phyloP scores from a whole-genome alignment of 2,329 filamentous ascomycete genomes.

The Aspergillus chevalieri region DNA sequence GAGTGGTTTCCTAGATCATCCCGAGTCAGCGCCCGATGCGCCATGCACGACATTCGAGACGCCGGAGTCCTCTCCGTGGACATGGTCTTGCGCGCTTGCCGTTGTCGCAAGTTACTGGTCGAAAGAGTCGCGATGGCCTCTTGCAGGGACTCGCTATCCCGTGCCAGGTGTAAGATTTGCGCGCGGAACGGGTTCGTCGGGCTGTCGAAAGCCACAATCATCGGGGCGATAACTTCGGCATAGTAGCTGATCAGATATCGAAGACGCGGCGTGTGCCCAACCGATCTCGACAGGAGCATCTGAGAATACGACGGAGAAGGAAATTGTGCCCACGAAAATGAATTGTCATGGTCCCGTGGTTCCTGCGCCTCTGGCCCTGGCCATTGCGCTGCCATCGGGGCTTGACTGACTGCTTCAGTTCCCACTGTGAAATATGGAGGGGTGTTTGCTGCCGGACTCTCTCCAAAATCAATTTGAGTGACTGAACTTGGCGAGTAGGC shows the following conservation, averaged over 20 bases:
- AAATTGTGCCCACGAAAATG: constrained; percentile 13
- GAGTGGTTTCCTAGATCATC: constrained; percentile 36
- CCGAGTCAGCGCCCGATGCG: constrained; percentile 38
- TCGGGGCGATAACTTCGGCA: constrained; percentile 83
- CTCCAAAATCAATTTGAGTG: background rate
- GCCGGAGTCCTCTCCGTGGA: constrained; percentile 49
- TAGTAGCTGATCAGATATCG: constrained; percentile 91
- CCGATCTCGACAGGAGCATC: constrained; percentile 40
- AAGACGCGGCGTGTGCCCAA: constrained; percentile 66
- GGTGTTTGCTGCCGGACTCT: background rate
- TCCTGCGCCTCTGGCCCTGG: background rate
- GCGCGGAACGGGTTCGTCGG: constrained; percentile 79
- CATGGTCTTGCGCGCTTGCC: constrained; percentile 50
- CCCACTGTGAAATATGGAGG: background rate
- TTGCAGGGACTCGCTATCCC: constrained; percentile 73
- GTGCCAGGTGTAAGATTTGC: constrained; percentile 72
- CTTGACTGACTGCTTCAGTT: background rate
- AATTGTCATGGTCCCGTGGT: background rate
- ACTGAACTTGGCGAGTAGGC: background rate
- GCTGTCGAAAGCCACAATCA: constrained; percentile 85
- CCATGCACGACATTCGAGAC: constrained; percentile 44
- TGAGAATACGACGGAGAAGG: constrained; percentile 31
- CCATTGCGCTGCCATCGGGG: background rate
- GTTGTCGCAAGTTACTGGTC: constrained; percentile 85
- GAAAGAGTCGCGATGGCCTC: constrained; percentile 86